Evolutionary conservation across 768 basidiomycete genomes (phyloP).

Genomic region (Phanerochaete carnosa): DNA sequence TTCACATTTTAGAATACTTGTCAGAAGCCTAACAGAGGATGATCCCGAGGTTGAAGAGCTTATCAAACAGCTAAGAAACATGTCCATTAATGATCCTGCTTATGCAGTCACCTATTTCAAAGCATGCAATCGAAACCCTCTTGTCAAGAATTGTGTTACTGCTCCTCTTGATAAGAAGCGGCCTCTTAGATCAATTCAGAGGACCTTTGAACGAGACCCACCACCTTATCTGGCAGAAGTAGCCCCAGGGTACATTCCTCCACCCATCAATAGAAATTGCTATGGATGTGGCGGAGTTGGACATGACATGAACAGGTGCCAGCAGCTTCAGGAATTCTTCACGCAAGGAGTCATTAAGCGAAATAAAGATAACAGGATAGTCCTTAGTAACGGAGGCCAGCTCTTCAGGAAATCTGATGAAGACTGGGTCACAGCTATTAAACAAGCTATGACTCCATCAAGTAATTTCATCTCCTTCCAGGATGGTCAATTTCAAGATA

Average conservation of each 20-base stretch:
- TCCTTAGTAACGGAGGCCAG: not conserved
- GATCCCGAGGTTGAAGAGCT: constrained; percentile 6
- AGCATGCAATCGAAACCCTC: not conserved
- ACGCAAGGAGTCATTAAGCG: constrained; percentile 7
- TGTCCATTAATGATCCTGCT: constrained; percentile 3
- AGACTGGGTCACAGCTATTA: constrained; percentile 2
- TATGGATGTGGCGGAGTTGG: constrained; percentile 11
- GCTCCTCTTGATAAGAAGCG: not conserved
- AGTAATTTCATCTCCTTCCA: not conserved
- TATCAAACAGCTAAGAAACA: not conserved
- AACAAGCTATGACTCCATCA: not conserved
- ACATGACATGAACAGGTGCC: constrained; percentile 5
- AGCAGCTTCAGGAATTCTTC: not conserved
- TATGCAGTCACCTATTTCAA: constrained; percentile 2
- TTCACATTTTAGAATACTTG: not conserved
- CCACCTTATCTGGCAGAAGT: constrained; percentile 2
- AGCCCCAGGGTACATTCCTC: not conserved
- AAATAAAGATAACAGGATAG: not conserved
- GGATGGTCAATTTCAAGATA: not conserved
- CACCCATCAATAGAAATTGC: not conserved
- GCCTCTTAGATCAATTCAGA: not conserved
- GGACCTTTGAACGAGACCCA: not conserved
- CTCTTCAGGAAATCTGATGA: constrained; percentile 2
- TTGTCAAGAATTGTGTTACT: not conserved
- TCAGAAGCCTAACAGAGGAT: not conserved